Percentiles rank a stretch among this genome's conserved stretches.
Conservation (phyloP, 1,284 basidiomycete species). For the Somion occarium region DNA sequence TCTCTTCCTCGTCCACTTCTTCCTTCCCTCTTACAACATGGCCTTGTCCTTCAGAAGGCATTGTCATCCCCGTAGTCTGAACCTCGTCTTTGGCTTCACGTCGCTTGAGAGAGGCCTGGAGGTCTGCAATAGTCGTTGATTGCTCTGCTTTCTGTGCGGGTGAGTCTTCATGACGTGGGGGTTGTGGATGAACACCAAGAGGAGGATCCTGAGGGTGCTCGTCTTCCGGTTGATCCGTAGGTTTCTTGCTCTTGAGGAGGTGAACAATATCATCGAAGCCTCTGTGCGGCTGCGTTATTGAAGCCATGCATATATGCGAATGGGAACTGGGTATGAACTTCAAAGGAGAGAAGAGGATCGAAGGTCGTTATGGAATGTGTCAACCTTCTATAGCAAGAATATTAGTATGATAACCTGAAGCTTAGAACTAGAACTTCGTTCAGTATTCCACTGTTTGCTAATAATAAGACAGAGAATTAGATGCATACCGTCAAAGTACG, state of each 20-base stretch:
- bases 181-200: background rate
- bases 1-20: background rate
- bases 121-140: background rate
- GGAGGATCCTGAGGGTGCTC: conserved; percentile 9
- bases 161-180: background rate
- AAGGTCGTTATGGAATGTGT: background rate
- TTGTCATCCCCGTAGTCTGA: background rate
- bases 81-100: background rate
- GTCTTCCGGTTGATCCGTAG: conserved; percentile 1
- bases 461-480: background rate
- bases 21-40: background rate
- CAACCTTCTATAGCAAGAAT: background rate
- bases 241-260: conserved; percentile 1
- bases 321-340: too few species aligned
- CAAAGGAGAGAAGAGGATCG: background rate
- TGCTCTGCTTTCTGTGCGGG: background rate
- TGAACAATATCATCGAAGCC: conserved; percentile 6
- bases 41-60: conserved; percentile 1
- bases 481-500: background rate
- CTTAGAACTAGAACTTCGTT: background rate
- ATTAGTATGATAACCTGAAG: background rate
- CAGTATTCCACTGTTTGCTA: background rate
- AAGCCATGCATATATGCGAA: background rate
- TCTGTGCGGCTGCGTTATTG: background rate
- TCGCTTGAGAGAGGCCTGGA: background rate